Evolutionary conservation across 805 yeast genomes (phyloP).

Genomic region (Kodamaea kakaduensis): DNA sequence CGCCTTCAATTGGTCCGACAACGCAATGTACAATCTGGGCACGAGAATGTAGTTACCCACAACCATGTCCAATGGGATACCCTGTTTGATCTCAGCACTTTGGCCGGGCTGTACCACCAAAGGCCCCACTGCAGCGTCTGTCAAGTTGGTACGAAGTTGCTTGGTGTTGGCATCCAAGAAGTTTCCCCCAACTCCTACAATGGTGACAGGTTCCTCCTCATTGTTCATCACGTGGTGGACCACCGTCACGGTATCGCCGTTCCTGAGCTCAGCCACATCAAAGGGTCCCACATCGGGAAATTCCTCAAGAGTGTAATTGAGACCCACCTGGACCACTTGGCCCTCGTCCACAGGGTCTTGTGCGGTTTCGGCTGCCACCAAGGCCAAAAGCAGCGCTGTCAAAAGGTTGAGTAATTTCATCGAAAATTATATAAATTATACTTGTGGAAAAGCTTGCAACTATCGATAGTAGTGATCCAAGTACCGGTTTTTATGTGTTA

Average conservation of each 20-base stretch:
- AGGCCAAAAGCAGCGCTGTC: too few species aligned
- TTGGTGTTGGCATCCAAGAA: constrained; percentile 54
- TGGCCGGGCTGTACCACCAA: constrained; percentile 48
- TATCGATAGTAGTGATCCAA: too few species aligned
- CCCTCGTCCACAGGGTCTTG: constrained; percentile 5
- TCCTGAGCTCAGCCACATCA: constrained; percentile 40
- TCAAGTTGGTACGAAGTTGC: constrained; percentile 53
- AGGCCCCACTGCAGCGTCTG: constrained; percentile 64
- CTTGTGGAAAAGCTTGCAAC: too few species aligned
- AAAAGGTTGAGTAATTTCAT: too few species aligned
- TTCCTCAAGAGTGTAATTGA: constrained; percentile 48
- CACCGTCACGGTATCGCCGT: constrained; percentile 53
- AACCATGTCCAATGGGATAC: constrained; percentile 52
- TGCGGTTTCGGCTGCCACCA: too few species aligned
- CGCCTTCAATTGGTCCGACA: constrained; percentile 47
- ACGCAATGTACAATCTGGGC: constrained; percentile 55
- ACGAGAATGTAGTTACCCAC: constrained; percentile 55
- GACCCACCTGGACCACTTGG: constrained; percentile 36
- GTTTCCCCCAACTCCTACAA: constrained; percentile 69
- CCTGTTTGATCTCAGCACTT: constrained; percentile 50
- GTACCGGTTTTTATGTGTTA: too few species aligned
- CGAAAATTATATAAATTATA: too few species aligned
- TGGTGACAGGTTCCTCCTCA: constrained; percentile 46
- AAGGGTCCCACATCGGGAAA: constrained; percentile 34
- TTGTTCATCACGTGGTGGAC: constrained; percentile 50